phyloP scores from a whole-genome alignment of 805 yeast species.

The Suhomyces pyralidae region DNA sequence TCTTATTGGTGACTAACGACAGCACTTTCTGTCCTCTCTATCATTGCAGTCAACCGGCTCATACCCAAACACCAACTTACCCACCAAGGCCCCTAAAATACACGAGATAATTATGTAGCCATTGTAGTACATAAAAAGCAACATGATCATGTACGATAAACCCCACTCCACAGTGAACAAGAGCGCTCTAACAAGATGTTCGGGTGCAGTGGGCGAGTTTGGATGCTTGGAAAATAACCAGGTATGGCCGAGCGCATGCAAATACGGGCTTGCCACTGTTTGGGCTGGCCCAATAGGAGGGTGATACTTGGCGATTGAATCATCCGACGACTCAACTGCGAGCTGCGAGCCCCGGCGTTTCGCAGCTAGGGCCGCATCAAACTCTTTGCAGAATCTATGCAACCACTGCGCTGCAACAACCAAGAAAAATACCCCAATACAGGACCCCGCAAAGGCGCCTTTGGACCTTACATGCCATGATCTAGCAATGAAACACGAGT shows the following conservation, averaged over 20 bases:
- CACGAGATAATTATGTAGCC: constrained; percentile 65
- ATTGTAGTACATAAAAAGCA: constrained; percentile 72
- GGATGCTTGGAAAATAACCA: constrained; percentile 29
- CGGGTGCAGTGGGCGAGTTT: constrained; percentile 40
- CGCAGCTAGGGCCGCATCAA: constrained; percentile 38
- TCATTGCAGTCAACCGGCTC: constrained; percentile 34
- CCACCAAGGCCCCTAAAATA: constrained; percentile 59
- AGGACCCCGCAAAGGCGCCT: constrained; percentile 70
- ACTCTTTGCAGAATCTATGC: constrained; percentile 53
- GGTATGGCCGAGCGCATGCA: constrained; percentile 28
- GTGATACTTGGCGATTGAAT: background rate
- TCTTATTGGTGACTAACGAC: no score
- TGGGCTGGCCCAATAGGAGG: background rate
- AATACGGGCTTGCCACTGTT: constrained; percentile 15
- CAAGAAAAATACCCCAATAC: constrained; percentile 63
- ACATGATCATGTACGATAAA: constrained; percentile 61
- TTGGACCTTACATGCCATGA: constrained; percentile 60
- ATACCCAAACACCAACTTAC: constrained; percentile 51
- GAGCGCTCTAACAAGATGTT: constrained; percentile 49
- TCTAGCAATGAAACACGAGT: constrained; percentile 59
- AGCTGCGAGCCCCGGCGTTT: background rate
- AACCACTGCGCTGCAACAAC: constrained; percentile 58
- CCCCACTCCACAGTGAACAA: constrained; percentile 62
- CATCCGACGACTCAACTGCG: background rate
- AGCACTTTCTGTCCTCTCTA: constrained; percentile 25